These are phyloP conservation scores for Didymella keratinophila DNA, from an alignment of 2,329 filamentous ascomycete genomes.

Conservation along the genomic window DNA sequence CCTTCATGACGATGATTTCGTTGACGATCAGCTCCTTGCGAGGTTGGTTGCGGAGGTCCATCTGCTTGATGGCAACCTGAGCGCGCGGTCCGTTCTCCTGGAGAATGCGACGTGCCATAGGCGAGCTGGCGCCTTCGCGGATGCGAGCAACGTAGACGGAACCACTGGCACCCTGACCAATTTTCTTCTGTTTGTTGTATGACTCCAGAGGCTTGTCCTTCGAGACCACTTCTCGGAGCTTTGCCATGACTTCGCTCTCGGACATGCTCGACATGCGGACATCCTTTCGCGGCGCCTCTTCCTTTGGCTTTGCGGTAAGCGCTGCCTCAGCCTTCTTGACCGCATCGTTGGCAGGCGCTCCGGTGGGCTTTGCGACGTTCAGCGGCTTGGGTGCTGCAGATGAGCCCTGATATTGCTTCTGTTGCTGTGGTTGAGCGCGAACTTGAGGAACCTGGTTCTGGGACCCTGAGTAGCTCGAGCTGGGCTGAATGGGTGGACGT, in stretches of 20 bases:
- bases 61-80: constrained; percentile 98
- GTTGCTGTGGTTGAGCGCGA: constrained; percentile 52
- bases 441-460: constrained; percentile 51
- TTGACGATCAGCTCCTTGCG: constrained; percentile 98
- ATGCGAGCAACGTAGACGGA: constrained; percentile 98
- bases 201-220: constrained; percentile 94
- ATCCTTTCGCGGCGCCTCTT: constrained; percentile 84
- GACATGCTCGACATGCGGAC: constrained; percentile 99
- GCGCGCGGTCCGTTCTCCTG: constrained; percentile 80
- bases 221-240: constrained; percentile 91
- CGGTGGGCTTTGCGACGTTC: constrained; percentile 59
- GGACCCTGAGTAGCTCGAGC: constrained; percentile 44
- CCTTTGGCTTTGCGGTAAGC: constrained; percentile 72
- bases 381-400: constrained; percentile 64
- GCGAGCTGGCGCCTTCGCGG: constrained; percentile 85
- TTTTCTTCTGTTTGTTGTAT: constrained; percentile 99
- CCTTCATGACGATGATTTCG: constrained; percentile 99
- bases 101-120: constrained; percentile 78
- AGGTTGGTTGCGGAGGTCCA: constrained; percentile 97
- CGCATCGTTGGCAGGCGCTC: constrained; percentile 66
- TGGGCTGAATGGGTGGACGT: constrained; percentile 57
- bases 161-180: constrained; percentile 96
- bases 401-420: constrained; percentile 52
- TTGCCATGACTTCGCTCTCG: constrained; percentile 96
- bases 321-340: constrained; percentile 91